Conservation (phyloP, 2,329 filamentous ascomycete genomes). For the Plenodomus tracheiphilus region DNA sequence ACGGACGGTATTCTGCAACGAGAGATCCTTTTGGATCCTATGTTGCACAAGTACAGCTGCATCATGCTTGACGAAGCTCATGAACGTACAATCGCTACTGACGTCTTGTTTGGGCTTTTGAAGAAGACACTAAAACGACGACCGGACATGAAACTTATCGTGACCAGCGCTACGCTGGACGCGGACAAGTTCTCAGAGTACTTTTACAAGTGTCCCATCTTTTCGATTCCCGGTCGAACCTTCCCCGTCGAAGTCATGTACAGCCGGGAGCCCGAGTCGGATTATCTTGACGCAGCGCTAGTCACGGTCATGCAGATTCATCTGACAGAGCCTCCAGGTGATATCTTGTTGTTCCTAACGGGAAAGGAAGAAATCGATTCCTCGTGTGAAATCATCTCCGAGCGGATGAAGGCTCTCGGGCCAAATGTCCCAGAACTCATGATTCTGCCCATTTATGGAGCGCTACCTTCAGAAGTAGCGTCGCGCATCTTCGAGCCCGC, state of each 20-base stretch:
- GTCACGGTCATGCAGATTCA: slow-evolving; percentile 99
- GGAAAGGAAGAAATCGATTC: slow-evolving; percentile 98
- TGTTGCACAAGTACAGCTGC: slow-evolving; percentile 89
- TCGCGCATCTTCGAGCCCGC: slow-evolving; percentile 93
- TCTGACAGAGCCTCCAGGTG: slow-evolving; percentile 85
- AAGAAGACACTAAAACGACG: slow-evolving; percentile 85
- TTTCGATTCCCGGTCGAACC: slow-evolving; percentile 92
- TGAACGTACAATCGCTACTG: slow-evolving; percentile 94
- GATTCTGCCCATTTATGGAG: slow-evolving; percentile 94
- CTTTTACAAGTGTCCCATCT: slow-evolving; percentile 94
- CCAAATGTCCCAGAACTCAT: slow-evolving; percentile 88
- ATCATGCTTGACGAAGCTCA: slow-evolving; percentile 99
- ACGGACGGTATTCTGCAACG: slow-evolving; percentile 97
- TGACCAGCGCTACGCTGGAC: slow-evolving; percentile 97
- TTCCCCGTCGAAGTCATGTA: slow-evolving; percentile 97
- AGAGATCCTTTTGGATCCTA: slow-evolving; percentile 94
- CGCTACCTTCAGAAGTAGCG: slow-evolving; percentile 90
- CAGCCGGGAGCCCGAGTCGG: slow-evolving; percentile 89
- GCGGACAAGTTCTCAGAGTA: slow-evolving; percentile 97
- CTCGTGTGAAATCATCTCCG: slow-evolving; percentile 85
- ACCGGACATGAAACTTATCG: slow-evolving; percentile 93
- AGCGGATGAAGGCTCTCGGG: slow-evolving; percentile 94
- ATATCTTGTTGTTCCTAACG: slow-evolving; percentile 95
- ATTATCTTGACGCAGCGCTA: slow-evolving; percentile 92
- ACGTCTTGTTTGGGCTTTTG: slow-evolving; percentile 94